A percentile compares a stretch with the other conserved stretches of the same genome.
These are phyloP conservation scores for Beauveria brongniartii DNA, from an alignment of 2,329 filamentous ascomycete genomes.

Conservation along the genomic window DNA sequence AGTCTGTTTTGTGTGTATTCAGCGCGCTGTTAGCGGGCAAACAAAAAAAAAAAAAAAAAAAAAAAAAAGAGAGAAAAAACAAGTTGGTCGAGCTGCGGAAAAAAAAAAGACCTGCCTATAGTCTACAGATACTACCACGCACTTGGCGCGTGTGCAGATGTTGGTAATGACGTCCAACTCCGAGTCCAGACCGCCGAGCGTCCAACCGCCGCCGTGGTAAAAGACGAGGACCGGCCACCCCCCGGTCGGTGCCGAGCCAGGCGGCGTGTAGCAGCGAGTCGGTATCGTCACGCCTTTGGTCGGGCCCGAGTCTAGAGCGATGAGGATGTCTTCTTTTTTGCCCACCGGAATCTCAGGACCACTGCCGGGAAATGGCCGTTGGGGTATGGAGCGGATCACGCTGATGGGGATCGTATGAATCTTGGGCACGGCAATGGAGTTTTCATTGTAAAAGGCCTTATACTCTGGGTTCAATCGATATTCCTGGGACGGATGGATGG, in stretches of 20 bases:
- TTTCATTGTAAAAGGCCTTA: neutral
- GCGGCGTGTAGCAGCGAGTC: slow-evolving; percentile 36
- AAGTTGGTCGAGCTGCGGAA: neutral
- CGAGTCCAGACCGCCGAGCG: slow-evolving; percentile 40
- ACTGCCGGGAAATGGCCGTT: neutral
- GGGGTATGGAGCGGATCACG: neutral
- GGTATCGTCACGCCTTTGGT: slow-evolving; percentile 19
- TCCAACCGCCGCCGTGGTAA: slow-evolving; percentile 44
- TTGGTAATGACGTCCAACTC: slow-evolving; percentile 41
- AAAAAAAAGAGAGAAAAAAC: neutral
- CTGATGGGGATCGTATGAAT: neutral
- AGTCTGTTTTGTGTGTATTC: slow-evolving; percentile 19
- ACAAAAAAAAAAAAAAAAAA: neutral
- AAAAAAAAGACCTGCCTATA: neutral
- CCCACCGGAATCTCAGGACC: neutral
- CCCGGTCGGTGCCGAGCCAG: slow-evolving; percentile 23
- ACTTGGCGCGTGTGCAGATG: slow-evolving; percentile 24
- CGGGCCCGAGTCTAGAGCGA: slow-evolving; percentile 24
- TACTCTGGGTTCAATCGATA: neutral
- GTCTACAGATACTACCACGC: slow-evolving; percentile 11
- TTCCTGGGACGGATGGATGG: slow-evolving; percentile 14
- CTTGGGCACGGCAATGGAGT: neutral
- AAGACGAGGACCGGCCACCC: slow-evolving; percentile 43
- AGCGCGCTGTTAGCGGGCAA: neutral
- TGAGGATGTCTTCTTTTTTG: neutral